Evolutionary conservation across 2,329 filamentous ascomycete species (phyloP).

Genomic region (Hypoxylon sp.): DNA sequence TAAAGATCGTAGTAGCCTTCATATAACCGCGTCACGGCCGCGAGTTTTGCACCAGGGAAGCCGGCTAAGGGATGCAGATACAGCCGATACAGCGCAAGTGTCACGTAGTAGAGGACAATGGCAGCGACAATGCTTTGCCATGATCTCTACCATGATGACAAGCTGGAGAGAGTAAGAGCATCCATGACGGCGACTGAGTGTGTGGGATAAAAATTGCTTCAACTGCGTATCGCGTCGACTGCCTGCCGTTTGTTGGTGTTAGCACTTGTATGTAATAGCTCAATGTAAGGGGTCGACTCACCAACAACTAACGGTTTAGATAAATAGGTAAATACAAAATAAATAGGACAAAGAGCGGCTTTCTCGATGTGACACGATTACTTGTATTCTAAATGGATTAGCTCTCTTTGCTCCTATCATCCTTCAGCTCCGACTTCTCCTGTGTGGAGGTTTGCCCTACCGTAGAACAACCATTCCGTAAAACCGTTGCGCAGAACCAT

Average conservation of each 20-base stretch:
- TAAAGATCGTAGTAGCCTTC: conserved; percentile 26
- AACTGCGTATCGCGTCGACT: not conserved
- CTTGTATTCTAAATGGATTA: conserved; percentile 33
- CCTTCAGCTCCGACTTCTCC: conserved; percentile 45
- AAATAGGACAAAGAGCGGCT: not conserved
- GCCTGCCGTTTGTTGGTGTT: not conserved
- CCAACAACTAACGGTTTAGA: not conserved
- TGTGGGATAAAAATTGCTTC: not conserved
- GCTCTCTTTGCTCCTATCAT: conserved; percentile 43
- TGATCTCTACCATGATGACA: conserved; percentile 13
- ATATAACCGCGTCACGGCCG: conserved; percentile 22
- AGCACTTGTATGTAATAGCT: no score
- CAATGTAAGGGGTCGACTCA: not conserved
- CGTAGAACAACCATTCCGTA: conserved; percentile 39
- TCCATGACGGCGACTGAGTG: conserved; percentile 3
- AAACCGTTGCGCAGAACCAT: conserved; percentile 13
- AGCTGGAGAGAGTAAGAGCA: conserved; percentile 2
- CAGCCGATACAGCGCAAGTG: conserved; percentile 23
- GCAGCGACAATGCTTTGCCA: conserved; percentile 11
- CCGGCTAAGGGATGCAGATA: conserved; percentile 27
- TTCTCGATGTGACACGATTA: conserved; percentile 25
- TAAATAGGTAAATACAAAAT: not conserved
- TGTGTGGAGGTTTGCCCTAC: conserved; percentile 44
- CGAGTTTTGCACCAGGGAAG: conserved; percentile 29
- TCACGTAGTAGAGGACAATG: conserved; percentile 16